Base-by-base conservation (phyloP, 106 monocot genomes). In the Dioscorea zingiberensis region DNA sequence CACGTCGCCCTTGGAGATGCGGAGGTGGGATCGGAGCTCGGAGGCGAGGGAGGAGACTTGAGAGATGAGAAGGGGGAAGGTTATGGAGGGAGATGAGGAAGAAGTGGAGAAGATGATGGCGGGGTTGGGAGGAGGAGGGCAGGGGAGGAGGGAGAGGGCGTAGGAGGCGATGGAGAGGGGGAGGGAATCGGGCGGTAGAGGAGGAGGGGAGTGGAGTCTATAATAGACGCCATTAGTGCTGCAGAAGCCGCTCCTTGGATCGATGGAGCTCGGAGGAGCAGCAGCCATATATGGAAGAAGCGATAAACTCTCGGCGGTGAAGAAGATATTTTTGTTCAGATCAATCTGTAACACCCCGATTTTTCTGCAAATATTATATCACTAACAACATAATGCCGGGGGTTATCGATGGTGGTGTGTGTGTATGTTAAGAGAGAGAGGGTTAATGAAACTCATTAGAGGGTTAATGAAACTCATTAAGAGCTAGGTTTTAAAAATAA, bases 181-280 rank as follows among this genome's bases (percentile, higher is more conserved):
- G 2, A 25, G 49, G 44, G 59, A 21, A 12, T 26, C 45, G 0
- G 70, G 54, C 3, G 74, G 80, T 30, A 70, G 74, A 7, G 74
- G 53, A 0, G 45, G 25, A 10, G 63, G 53, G 2, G 65, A 48
- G 10, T 70, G 74, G 25, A 80, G 69, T 54, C 80, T 80, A 64
- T 80, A 63, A 66, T 69, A 80, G 69, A 27, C 55, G 27, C 61
- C 59, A 15, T 70, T 74, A 1, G 28, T 29, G 2, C 6, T 9
- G 66, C 70, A 80, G 74, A 32, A 80, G n/a, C 80, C 80, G 19
- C 54, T 71, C 19, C 60, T 64, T 21, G 73, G 74, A 32, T 75
- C 66, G 26, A 75, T 53, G 27, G 74, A 45, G 38, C 38, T 38
- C 4, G 38, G 38, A 38, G 38, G 38, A 38, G 38, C 4, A n/a